phyloP scores from a whole-genome alignment of 495 filamentous ascomycete genomes.

The Lasiosphaeria ovina region DNA sequence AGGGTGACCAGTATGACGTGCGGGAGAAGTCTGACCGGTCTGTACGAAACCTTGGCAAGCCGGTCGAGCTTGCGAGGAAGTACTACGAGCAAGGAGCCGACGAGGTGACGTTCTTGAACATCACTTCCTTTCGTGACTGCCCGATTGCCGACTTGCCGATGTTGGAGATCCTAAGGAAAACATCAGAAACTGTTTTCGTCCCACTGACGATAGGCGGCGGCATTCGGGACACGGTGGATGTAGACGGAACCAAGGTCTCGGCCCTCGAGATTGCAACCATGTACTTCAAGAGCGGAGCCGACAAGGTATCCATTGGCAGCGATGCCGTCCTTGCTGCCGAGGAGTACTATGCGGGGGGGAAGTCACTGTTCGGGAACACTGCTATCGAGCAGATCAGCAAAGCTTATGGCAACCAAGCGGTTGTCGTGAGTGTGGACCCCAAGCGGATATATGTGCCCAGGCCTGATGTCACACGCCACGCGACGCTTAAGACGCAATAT shows the following conservation, averaged over 20 bases:
- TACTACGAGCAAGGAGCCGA: slow-evolving; percentile 98
- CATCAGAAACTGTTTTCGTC: slow-evolving; percentile 94
- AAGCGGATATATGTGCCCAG: slow-evolving; percentile 82
- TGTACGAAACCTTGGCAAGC: slow-evolving; percentile 93
- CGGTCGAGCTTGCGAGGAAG: slow-evolving; percentile 86
- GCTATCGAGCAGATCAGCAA: slow-evolving; percentile 92
- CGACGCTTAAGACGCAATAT: slow-evolving; percentile 67
- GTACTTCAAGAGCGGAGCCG: slow-evolving; percentile 98
- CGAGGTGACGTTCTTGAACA: slow-evolving; percentile 96
- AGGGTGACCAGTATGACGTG: slow-evolving; percentile 99
- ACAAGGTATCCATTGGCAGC: slow-evolving; percentile 96
- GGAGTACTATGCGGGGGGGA: slow-evolving; percentile 71
- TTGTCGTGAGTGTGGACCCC: slow-evolving; percentile 93
- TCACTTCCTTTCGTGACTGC: slow-evolving; percentile 94
- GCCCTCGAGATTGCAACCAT: slow-evolving; percentile 91
- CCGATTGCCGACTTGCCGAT: slow-evolving; percentile 89
- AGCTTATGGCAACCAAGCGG: slow-evolving; percentile 94
- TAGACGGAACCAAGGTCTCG: slow-evolving; percentile 79
- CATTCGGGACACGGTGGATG: slow-evolving; percentile 85
- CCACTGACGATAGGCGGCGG: slow-evolving; percentile 94
- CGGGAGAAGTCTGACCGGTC: slow-evolving; percentile 78
- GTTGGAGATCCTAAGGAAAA: slow-evolving; percentile 85
- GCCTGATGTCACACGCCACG: slow-evolving; percentile 70
- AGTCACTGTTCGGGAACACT: slow-evolving; percentile 70
- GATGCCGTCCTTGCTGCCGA: slow-evolving; percentile 92